Base-by-base conservation (phyloP, 768 basidiomycete species). In the Podaxis sp. region DNA sequence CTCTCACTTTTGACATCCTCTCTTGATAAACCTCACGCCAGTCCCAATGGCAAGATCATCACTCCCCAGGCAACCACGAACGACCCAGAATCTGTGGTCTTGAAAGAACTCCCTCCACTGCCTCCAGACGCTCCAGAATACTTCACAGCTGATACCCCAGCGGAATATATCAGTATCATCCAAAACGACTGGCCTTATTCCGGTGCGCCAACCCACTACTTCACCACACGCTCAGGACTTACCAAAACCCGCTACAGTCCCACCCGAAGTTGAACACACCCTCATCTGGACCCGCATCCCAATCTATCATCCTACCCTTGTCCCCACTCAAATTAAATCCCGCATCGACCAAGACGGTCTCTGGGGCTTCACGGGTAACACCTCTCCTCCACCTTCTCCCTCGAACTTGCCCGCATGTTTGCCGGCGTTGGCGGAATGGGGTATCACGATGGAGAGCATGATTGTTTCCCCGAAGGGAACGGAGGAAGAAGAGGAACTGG, bases 131-230 rank as follows among this genome's bases (percentile, higher is more conserved):
- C 75, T 2, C 85, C 85, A 6, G 74, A 78, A 12, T 90, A 90
- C 72, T 94, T 95, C 73, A 86, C 79, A 36, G 82, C 82, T 12
- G 78, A 87, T 65, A 86, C 85, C 8, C 83, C 88, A 0, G 67
- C 78, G 12, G 76, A 84, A 38, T 76, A 84, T 57, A 76, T 91
- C 66, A 89, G 86, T 68, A 86, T 93, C 64, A 89, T 89, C 51
- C 86, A 79, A 68, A 93, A 94, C 69, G 91, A 93, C 70, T 95
- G 93, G 93, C 93, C 93, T 0, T 95, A 95, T 73, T 93, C 90
- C 6, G 86, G 90, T 89, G 67, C 58, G 79, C 50, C 38, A 49
- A 17, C 52, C 2, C n/a, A 33, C 38, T 26, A 44, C n/a, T 52
- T 30, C 49, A 46, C 38, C 26, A 49, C 22, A 36, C 40, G 13